Evolutionary conservation across 2,329 filamentous ascomycete species (phyloP).

Genomic region (Penicillium sp.): DNA sequence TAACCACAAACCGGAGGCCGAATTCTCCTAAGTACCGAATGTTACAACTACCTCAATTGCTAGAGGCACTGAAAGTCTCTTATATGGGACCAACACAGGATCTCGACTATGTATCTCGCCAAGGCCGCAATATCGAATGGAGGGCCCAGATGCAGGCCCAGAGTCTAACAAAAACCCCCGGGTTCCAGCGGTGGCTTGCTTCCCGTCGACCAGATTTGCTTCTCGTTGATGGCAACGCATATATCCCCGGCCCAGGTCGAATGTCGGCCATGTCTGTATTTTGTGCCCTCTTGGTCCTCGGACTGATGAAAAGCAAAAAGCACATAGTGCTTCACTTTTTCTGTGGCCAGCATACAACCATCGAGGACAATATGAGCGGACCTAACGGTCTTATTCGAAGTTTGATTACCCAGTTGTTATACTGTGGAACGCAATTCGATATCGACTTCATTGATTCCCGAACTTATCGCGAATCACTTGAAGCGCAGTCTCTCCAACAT

Average conservation of each 20-base stretch:
- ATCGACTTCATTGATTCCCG: slow-evolving; percentile 5
- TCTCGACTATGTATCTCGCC: not conserved
- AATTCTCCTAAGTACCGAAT: not conserved
- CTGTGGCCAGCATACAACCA: not conserved
- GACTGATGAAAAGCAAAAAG: not conserved
- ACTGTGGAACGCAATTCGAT: slow-evolving; percentile 1
- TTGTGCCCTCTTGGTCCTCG: not conserved
- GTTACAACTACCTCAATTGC: not conserved
- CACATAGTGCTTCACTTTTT: not conserved
- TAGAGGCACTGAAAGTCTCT: not conserved
- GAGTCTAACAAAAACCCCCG: not conserved
- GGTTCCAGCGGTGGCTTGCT: not conserved
- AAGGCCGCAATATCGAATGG: not conserved
- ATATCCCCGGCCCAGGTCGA: not conserved
- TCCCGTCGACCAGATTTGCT: not conserved
- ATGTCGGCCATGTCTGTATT: slow-evolving; percentile 2
- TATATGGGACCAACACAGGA: not conserved
- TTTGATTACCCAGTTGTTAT: not conserved
- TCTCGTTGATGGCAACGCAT: slow-evolving; percentile 4
- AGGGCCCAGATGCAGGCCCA: slow-evolving; percentile 2
- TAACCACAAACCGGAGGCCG: not conserved
- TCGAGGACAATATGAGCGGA: not conserved
- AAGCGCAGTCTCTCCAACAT: slow-evolving; percentile 1
- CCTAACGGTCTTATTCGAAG: not conserved
- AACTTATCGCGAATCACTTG: slow-evolving; percentile 1